Percentiles rank a stretch among this genome's conserved stretches.
phyloP scores from a whole-genome alignment of 208 protist species.

The Trypanosoma platydactyli region DNA sequence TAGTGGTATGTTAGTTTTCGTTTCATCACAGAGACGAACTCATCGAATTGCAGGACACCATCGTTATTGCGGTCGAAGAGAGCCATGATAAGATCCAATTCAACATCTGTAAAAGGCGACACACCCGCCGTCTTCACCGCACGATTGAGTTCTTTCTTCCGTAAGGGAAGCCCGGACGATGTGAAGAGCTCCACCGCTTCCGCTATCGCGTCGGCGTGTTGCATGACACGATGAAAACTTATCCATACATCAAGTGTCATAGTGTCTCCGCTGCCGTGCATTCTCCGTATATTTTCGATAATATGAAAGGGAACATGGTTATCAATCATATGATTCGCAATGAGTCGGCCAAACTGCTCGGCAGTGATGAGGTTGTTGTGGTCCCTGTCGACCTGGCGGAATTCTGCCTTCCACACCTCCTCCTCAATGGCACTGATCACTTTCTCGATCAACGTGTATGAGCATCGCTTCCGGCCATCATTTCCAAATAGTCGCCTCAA shows the following conservation, averaged over 20 bases:
- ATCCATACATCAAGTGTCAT: slow-evolving; percentile 78
- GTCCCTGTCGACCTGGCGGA: slow-evolving; percentile 66
- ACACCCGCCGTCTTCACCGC: slow-evolving; percentile 56
- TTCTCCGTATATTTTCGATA: slow-evolving; percentile 73
- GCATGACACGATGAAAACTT: slow-evolving; percentile 72
- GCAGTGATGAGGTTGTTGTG: slow-evolving; percentile 51
- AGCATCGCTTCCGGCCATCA: slow-evolving; percentile 34
- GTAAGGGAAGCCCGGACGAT: slow-evolving; percentile 54
- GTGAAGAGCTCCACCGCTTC: slow-evolving; percentile 69
- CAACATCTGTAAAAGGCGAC: slow-evolving; percentile 33
- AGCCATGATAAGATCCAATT: slow-evolving; percentile 60
- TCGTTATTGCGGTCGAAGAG: slow-evolving; percentile 87
- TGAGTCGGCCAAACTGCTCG: slow-evolving; percentile 73
- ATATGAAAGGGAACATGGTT: slow-evolving; percentile 85
- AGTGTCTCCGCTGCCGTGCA: slow-evolving; percentile 34
- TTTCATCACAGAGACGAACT: slow-evolving; percentile 81
- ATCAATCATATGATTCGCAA: slow-evolving; percentile 79
- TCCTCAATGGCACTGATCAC: slow-evolving; percentile 53
- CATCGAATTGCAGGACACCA: slow-evolving; percentile 80
- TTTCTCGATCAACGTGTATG: slow-evolving; percentile 47
- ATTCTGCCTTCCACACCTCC: slow-evolving; percentile 86
- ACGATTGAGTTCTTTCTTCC: slow-evolving; percentile 57
- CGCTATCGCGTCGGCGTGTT: slow-evolving; percentile 44
- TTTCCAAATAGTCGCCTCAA: slow-evolving; percentile 64
- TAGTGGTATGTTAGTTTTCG: slow-evolving; percentile 78